Base-by-base conservation (phyloP, 805 yeast species). In the Kazachstania psychrophila region DNA sequence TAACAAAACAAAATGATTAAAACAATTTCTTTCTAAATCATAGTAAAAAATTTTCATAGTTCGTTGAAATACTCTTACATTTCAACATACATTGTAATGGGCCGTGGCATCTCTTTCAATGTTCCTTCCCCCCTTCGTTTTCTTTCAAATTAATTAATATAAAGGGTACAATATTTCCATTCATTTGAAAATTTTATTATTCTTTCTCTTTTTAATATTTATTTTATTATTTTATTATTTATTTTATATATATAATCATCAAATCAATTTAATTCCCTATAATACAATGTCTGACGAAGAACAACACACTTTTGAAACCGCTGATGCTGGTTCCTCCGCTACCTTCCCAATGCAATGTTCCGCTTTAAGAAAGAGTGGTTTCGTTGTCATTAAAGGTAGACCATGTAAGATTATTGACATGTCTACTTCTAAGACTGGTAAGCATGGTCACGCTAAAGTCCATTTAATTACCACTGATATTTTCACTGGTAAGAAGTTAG, bases 371-470 rank as follows among this genome's bases (percentile, higher is more conserved):
- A 89, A 89, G 92, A 83, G 79, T 76, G 97, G 97, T 64, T 92
- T 84, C 79, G 96, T 88, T 66, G 92, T 79, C 60, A 88, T 88
- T 74, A 89, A 89, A 77, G 75, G 83, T 64, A 92, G 97, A 79
- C 97, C 97, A 66, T 89, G 96, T 79, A 88, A 88, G 79, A 89
- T 88, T 69, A 92, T 88, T 61, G 97, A 89, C 70, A 88, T 88
- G 97, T 88, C 97, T 49, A 88, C 97, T 65, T 88, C 97, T 62
- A 88, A 88, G 82, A 88, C 97, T 59, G 97, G 97, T 73, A 88
- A 88, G 96, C 97, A 88, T 83, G 97, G 97, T 75, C 97, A 88
- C 89, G 97, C 97, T 69, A 88, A 88, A 80, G 97, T 88, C 70
- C 96, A 88, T 73, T 77, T 88, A 73, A 96, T 89, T 56, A 96